Percentiles rank a stretch among this genome's conserved stretches.
Evolutionary conservation across 352 stramenopile genomes (phyloP).

Genomic region (Phytophthora vignae): DNA sequence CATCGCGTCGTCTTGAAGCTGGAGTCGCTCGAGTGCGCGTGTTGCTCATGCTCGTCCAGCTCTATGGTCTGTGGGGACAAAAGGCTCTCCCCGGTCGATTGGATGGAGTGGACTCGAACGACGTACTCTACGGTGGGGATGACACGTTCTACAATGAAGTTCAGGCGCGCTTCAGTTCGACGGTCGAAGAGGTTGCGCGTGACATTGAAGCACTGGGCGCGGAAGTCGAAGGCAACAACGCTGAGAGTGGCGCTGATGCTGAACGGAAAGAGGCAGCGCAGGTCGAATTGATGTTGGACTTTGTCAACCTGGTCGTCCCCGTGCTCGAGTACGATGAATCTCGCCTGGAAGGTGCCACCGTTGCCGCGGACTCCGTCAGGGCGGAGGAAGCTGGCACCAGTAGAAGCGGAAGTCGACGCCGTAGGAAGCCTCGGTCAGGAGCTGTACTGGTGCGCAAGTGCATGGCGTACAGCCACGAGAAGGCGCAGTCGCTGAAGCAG

Average conservation of each 20-base stretch:
- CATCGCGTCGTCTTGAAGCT: slow-evolving; percentile 23
- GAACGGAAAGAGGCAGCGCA: slow-evolving; percentile 35
- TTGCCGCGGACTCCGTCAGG: neutral
- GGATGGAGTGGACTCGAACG: slow-evolving; percentile 80
- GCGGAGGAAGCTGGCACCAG: slow-evolving; percentile 6
- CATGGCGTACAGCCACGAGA: slow-evolving; percentile 39
- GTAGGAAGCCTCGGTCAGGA: slow-evolving; percentile 41
- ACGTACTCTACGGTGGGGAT: slow-evolving; percentile 83
- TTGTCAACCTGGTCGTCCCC: slow-evolving; percentile 58
- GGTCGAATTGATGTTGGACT: slow-evolving; percentile 68
- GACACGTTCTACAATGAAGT: slow-evolving; percentile 62
- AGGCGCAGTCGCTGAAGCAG: slow-evolving; percentile 29
- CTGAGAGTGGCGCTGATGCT: neutral
- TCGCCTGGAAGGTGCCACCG: slow-evolving; percentile 6
- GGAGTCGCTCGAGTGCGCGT: slow-evolving; percentile 45
- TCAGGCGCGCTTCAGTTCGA: slow-evolving; percentile 51
- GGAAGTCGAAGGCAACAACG: neutral
- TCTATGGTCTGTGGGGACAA: slow-evolving; percentile 76
- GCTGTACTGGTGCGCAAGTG: slow-evolving; percentile 56
- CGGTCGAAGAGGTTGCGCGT: slow-evolving; percentile 57
- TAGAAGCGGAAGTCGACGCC: slow-evolving; percentile 26
- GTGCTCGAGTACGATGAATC: slow-evolving; percentile 45
- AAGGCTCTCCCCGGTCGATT: slow-evolving; percentile 44
- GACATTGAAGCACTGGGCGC: slow-evolving; percentile 54
- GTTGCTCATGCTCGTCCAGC: slow-evolving; percentile 51